A percentile compares a stretch with the other conserved stretches of the same genome.
phyloP scores from a whole-genome alignment of 805 yeast genomes.

The Kluyveromyces lactis region DNA sequence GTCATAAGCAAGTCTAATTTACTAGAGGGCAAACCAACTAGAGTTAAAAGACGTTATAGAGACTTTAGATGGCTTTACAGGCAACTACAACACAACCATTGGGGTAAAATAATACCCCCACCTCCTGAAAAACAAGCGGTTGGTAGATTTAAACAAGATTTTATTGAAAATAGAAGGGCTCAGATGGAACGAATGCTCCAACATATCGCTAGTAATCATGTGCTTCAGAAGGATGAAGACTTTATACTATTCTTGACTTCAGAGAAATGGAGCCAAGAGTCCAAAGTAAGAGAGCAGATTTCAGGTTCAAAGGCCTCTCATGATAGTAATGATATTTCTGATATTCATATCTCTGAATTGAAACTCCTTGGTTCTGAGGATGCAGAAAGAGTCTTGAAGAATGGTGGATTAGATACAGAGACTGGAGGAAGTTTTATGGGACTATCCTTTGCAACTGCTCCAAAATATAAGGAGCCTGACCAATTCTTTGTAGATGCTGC shows the following conservation, averaged over 20 bases:
- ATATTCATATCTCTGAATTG: constrained; percentile 27
- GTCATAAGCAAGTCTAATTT: constrained; percentile 50
- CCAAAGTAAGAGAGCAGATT: constrained; percentile 59
- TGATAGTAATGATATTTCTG: constrained; percentile 33
- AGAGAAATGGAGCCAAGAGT: constrained; percentile 56
- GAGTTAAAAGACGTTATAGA: constrained; percentile 76
- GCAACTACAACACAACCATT: constrained; percentile 76
- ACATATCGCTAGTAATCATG: constrained; percentile 52
- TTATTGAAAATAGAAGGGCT: constrained; percentile 76
- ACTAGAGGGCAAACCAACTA: constrained; percentile 33
- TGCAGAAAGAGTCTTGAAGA: constrained; percentile 19
- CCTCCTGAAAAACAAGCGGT: constrained; percentile 93
- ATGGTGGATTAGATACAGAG: constrained; percentile 35
- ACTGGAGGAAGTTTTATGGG: constrained; percentile 63
- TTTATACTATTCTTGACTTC: constrained; percentile 71
- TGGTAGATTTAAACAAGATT: constrained; percentile 85
- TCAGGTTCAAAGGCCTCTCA: constrained; percentile 45
- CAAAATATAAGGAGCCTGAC: constrained; percentile 70
- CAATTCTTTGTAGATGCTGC: constrained; percentile 66
- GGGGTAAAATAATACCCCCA: constrained; percentile 88
- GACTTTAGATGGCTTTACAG: constrained; percentile 94
- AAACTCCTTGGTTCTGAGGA: constrained; percentile 28
- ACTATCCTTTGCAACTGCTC: constrained; percentile 54
- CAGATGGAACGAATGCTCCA: constrained; percentile 81
- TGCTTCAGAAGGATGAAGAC: constrained; percentile 63